These are phyloP conservation scores for Pyricularia sp. DNA, from an alignment of 2,329 filamentous ascomycete species.

Conservation along the genomic window DNA sequence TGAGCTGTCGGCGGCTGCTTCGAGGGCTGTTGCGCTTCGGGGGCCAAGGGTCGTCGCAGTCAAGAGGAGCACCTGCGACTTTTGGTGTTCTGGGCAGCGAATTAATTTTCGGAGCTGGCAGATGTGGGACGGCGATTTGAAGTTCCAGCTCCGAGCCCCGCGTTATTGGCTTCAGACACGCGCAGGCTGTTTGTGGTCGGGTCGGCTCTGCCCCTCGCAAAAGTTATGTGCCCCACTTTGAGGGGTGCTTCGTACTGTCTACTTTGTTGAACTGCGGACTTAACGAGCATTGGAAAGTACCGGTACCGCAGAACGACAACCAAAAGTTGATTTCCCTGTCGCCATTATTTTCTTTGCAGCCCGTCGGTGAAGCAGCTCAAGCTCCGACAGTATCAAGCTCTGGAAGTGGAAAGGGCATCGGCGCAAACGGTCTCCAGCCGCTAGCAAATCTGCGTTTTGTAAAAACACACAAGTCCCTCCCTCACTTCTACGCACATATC, in stretches of 20 bases:
- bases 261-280: background rate
- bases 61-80: background rate
- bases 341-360: background rate
- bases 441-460: background rate
- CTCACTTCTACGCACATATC: background rate
- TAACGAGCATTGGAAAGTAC: background rate
- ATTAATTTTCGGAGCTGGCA: background rate
- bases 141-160: constrained; percentile 7
- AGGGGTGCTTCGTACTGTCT: background rate
- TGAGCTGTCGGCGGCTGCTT: background rate
- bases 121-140: constrained; percentile 6
- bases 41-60: background rate
- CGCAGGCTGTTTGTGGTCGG: background rate
- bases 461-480: background rate
- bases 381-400: background rate
- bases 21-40: background rate
- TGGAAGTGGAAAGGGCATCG: background rate
- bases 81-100: background rate
- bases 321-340: background rate
- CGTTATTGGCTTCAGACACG: background rate
- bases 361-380: background rate
- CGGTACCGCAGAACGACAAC: background rate
- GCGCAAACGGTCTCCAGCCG: background rate
- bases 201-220: background rate
- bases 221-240: background rate